These are phyloP conservation scores for Xylaria sp. DNA, from an alignment of 495 filamentous ascomycete species.

Conservation along the genomic window DNA sequence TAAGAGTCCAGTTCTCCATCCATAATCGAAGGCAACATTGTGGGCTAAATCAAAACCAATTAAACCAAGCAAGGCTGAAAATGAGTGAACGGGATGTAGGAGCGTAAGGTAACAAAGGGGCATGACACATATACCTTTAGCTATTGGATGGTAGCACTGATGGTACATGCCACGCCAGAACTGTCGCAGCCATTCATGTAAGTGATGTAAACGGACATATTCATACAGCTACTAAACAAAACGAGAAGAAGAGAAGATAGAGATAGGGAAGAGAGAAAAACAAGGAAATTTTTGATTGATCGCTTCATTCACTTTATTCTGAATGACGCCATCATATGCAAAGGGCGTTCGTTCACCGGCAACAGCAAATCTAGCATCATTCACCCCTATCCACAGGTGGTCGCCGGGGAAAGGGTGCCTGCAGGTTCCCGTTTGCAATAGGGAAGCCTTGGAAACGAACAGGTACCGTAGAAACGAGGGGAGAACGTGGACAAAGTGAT, in stretches of 20 bases:
- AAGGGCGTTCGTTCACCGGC: not conserved
- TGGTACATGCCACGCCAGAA: not conserved
- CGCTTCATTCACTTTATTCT: not conserved
- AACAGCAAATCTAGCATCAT: not conserved
- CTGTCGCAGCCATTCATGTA: not conserved
- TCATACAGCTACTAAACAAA: not conserved
- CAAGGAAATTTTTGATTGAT: not conserved
- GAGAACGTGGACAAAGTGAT: not conserved
- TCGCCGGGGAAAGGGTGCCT: not conserved
- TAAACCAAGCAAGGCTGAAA: not conserved
- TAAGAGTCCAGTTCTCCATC: not conserved
- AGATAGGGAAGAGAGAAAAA: not conserved
- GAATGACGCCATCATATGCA: not conserved
- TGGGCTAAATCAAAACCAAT: not conserved
- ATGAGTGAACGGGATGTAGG: not conserved
- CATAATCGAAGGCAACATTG: not conserved
- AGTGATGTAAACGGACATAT: no score
- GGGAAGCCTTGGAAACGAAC: not conserved
- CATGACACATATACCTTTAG: conserved; percentile 1
- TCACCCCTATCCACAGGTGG: not conserved
- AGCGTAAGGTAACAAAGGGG: not conserved
- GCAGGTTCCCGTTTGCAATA: conserved; percentile 12
- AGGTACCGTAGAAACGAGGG: conserved; percentile 4
- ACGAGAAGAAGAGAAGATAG: not conserved
- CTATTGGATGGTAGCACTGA: not conserved